Evolutionary conservation across 768 basidiomycete species (phyloP).

Genomic region (Lactifluus subvellereus): DNA sequence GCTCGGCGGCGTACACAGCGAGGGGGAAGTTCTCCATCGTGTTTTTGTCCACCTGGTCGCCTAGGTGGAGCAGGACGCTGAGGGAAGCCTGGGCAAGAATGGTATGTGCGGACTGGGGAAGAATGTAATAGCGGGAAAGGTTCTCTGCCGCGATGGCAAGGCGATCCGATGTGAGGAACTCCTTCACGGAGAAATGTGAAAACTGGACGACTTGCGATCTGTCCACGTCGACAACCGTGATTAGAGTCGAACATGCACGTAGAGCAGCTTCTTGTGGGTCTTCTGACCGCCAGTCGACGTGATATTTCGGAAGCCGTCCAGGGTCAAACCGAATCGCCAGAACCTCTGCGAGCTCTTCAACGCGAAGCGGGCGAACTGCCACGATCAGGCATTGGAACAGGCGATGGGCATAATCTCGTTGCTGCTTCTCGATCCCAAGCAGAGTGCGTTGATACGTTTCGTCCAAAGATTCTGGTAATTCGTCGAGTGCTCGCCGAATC

Average conservation of each 20-base stretch:
- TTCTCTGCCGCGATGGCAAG: background rate
- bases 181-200: constrained; percentile 8
- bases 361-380: too few species aligned
- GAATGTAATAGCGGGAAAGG: background rate
- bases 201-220: constrained; percentile 2
- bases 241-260: too few species aligned
- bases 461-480: too few species aligned
- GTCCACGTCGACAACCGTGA: too few species aligned
- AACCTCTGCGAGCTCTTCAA: background rate
- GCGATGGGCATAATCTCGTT: too few species aligned
- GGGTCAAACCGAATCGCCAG: background rate
- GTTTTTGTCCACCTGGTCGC: background rate
- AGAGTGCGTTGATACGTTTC: too few species aligned
- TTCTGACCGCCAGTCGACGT: too few species aligned
- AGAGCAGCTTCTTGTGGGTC: too few species aligned
- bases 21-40: background rate
- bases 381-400: too few species aligned
- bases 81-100: constrained; percentile 5
- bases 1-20: background rate
- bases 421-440: too few species aligned
- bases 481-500: too few species aligned
- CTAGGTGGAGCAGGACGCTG: background rate
- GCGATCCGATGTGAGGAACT: constrained; percentile 4
- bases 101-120: background rate
- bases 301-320: too few species aligned